These are phyloP conservation scores for Aspergillus sp. DNA, from an alignment of 2,329 filamentous ascomycete species.

Conservation along the genomic window DNA sequence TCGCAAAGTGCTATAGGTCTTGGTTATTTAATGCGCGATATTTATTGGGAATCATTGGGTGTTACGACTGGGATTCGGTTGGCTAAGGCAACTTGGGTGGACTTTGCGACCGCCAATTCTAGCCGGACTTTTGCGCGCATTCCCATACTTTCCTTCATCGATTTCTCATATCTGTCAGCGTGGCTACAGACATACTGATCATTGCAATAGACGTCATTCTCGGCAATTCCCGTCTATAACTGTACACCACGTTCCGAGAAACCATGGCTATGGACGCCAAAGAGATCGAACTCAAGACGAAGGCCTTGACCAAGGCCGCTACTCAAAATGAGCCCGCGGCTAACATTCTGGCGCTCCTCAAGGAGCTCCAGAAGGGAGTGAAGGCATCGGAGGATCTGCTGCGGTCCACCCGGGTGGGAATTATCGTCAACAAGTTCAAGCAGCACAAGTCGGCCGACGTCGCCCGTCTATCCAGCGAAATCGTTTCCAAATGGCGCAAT, in stretches of 20 bases:
- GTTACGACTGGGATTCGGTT: too few species aligned
- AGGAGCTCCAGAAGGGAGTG: conserved; percentile 73
- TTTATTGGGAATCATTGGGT: too few species aligned
- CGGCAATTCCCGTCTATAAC: too few species aligned
- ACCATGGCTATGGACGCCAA: conserved; percentile 65
- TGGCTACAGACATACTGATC: neutral
- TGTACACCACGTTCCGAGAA: neutral
- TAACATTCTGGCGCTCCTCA: conserved; percentile 69
- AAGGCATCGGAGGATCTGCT: conserved; percentile 84
- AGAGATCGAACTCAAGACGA: conserved; percentile 72
- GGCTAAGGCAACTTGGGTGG: too few species aligned
- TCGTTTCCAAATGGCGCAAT: conserved; percentile 65
- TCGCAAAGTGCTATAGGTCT: too few species aligned
- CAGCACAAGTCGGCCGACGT: conserved; percentile 70
- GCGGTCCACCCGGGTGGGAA: conserved; percentile 84
- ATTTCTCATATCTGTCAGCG: neutral
- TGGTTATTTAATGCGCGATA: too few species aligned
- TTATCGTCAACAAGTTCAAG: conserved; percentile 82
- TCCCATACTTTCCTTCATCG: neutral
- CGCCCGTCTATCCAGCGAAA: conserved; percentile 68
- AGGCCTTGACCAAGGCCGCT: conserved; percentile 75
- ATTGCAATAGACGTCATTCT: neutral
- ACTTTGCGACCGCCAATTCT: neutral
- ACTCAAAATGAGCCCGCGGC: conserved; percentile 68
- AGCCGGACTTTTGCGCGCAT: neutral